Base-by-base conservation (phyloP, 2,329 filamentous ascomycete genomes). In the Mycosphaerella sp. region DNA sequence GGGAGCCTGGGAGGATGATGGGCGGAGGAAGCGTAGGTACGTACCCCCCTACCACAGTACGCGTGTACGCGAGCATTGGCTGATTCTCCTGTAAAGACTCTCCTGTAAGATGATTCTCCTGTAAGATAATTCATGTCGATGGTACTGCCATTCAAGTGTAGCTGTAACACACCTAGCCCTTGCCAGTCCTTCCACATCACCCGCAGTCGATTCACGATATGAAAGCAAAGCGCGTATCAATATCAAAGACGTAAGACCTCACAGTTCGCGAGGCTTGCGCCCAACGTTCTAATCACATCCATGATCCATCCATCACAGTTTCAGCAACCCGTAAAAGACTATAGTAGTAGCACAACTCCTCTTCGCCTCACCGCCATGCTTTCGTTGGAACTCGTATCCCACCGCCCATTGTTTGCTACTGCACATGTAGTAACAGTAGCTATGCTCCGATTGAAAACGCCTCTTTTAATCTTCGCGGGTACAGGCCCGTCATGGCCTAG, bases 41-140 rank as follows among this genome's bases (percentile, higher is more conserved):
- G 21, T 21, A 21, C 21, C 21, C 21, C 21, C n/a, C n/a, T n/a
- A n/a, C n/a, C n/a, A 25, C 21, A 25, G 21, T 25, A 25, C 6
- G 18, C 3, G 21, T 6, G 3, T 25, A 6, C 21, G 4, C 3
- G 21, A 25, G 21, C 21, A 25, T 25, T 47, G 44, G 34, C 30
- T 40, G 44, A 25, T 47, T 47, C 39, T 40, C 44, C 39, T 47
- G 44, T 30, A 25, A 21, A n/a, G n/a, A n/a, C n/a, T n/a, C n/a
- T n/a, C n/a, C n/a, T n/a, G n/a, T n/a, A n/a, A n/a, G n/a, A n/a
- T 40, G 44, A 25, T 47, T 47, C 39, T 40, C 44, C 39, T 47
- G 44, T 30, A 25, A 21, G 35, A 47, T 32, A n/a, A 12, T 27
- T 14, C 25, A 18, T 40, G 21, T 12, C n/a, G 8, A 6, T 41